phyloP scores from a whole-genome alignment of 495 filamentous ascomycete species.

The Sphaerosporella brunnea region DNA sequence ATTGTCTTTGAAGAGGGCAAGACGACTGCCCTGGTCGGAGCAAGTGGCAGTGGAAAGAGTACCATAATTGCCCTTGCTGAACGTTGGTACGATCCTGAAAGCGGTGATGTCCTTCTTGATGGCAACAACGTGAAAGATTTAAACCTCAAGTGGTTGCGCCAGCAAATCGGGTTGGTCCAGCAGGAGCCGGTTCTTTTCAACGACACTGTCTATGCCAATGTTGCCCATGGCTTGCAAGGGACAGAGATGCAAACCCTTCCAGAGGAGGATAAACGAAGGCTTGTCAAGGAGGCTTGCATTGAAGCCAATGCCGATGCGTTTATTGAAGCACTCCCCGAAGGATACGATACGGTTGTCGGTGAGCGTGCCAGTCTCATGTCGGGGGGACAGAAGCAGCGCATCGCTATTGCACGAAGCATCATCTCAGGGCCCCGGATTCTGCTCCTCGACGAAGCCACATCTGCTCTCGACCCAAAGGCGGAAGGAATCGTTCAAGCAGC shows the following conservation, averaged over 20 bases:
- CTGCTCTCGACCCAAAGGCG: slow-evolving; percentile 56
- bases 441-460: slow-evolving; percentile 72
- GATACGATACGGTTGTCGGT: slow-evolving; percentile 43
- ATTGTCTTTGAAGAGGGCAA: slow-evolving; percentile 31
- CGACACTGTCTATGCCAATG: slow-evolving; percentile 47
- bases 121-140: slow-evolving; percentile 23
- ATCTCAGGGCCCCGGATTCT: slow-evolving; percentile 65
- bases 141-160: slow-evolving; percentile 43
- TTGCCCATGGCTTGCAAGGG: slow-evolving; percentile 46
- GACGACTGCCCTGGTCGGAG: slow-evolving; percentile 20
- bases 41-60: slow-evolving; percentile 50
- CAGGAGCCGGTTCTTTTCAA: slow-evolving; percentile 59
- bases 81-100: slow-evolving; percentile 40
- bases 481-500: slow-evolving; percentile 54
- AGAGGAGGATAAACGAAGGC: slow-evolving; percentile 33
- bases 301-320: slow-evolving; percentile 46
- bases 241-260: slow-evolving; percentile 39
- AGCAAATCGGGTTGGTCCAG: slow-evolving; percentile 46
- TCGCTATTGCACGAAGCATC: slow-evolving; percentile 61
- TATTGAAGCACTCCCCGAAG: slow-evolving; percentile 41
- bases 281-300: slow-evolving; percentile 43
- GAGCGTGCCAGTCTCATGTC: slow-evolving; percentile 33
- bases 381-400: slow-evolving; percentile 46
- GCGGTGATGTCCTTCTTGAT: slow-evolving; percentile 15
- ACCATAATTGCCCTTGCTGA: slow-evolving; percentile 49